phyloP scores from a whole-genome alignment of 73 alveolate species.

The Effrenium voratum region DNA sequence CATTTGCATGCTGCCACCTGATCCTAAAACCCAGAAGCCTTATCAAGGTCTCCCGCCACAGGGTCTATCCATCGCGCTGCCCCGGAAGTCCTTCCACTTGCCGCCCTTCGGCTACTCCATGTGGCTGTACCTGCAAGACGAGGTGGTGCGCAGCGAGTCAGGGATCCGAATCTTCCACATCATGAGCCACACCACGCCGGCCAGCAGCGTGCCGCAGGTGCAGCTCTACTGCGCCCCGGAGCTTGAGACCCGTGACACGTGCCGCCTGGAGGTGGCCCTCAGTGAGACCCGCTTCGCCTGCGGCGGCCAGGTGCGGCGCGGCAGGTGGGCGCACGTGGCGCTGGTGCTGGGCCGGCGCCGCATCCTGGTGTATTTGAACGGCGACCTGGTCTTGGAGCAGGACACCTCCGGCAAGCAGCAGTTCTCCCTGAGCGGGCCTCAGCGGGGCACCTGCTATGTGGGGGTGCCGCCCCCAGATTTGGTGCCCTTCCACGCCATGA shows the following conservation, averaged over 20 bases:
- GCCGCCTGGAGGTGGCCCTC: constrained; percentile 64
- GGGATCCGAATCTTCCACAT: constrained; percentile 62
- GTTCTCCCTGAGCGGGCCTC: constrained; percentile 61
- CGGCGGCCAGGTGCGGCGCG: constrained; percentile 19
- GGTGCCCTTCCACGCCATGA: constrained; percentile 67
- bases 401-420: constrained; percentile 73
- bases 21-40: constrained; percentile 69
- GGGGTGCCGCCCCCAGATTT: constrained; percentile 92
- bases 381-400: constrained; percentile 21
- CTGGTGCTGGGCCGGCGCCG: constrained; percentile 56
- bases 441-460: constrained; percentile 64
- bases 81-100: constrained; percentile 55
- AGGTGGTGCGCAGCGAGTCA: constrained; percentile 53
- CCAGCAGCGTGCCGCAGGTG: constrained; percentile 71
- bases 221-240: constrained; percentile 57
- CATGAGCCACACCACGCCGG: constrained; percentile 81
- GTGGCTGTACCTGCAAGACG: constrained; percentile 81
- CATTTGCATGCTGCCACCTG: constrained; percentile 85
- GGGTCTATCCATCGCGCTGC: constrained; percentile 60
- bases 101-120: constrained; percentile 77
- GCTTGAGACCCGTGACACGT: not conserved
- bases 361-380: constrained; percentile 27
- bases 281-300: constrained; percentile 44
- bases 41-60: constrained; percentile 81
- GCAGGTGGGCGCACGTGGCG: constrained; percentile 51